Evolutionary conservation across 148 eudicot genomes (phyloP).

Genomic region (Rhododendron henanense): DNA sequence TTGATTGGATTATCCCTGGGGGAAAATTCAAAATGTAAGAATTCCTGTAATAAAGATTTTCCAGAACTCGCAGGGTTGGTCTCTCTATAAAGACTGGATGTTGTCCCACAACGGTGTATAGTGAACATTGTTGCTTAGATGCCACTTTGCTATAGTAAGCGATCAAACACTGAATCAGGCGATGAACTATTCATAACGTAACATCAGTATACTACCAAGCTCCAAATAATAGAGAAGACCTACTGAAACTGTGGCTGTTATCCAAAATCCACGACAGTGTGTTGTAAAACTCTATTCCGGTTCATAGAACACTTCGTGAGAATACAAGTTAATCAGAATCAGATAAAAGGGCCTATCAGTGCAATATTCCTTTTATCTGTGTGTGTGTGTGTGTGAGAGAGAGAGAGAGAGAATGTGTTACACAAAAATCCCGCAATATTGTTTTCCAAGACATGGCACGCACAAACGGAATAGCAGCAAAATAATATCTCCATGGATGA

Average conservation of each 20-base stretch:
- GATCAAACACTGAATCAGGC: not conserved
- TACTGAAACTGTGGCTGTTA: not conserved
- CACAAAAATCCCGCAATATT: too few species aligned
- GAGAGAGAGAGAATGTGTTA: too few species aligned
- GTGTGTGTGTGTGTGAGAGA: not conserved
- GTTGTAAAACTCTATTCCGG: not conserved
- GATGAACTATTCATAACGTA: not conserved
- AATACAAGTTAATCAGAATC: not conserved
- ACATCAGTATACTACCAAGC: not conserved
- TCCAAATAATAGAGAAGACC: not conserved
- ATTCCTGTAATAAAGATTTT: not conserved
- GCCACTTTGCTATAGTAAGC: not conserved
- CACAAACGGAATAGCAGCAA: not conserved
- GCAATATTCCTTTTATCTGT: not conserved
- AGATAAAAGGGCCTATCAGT: not conserved
- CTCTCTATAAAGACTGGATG: not conserved
- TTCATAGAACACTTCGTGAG: not conserved
- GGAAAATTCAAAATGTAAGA: constrained; percentile 6
- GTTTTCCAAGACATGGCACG: too few species aligned
- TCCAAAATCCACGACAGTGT: not conserved
- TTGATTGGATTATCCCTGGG: constrained; percentile 57
- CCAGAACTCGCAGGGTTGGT: not conserved
- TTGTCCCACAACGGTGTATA: not conserved
- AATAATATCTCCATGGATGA: not conserved
- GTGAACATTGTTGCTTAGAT: constrained; percentile 5